Conservation (phyloP, 352 stramenopile species). For the Phytophthora kernoviae region DNA sequence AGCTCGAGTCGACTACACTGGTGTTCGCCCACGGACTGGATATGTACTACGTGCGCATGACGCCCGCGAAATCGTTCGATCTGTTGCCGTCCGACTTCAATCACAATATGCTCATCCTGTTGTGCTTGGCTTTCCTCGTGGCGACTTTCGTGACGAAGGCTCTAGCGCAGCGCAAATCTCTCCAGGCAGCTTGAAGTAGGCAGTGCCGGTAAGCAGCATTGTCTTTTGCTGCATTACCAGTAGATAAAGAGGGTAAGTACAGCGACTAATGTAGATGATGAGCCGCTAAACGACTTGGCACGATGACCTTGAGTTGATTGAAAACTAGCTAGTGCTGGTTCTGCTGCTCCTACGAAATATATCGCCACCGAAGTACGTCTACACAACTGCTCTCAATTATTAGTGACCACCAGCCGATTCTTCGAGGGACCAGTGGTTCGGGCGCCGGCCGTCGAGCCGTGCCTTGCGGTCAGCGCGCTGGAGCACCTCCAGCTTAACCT, state of each 20-base stretch:
- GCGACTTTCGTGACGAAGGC: constrained; percentile 70
- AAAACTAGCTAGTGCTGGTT: constrained; percentile 14
- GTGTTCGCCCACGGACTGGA: constrained; percentile 94
- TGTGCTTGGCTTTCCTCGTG: constrained; percentile 89
- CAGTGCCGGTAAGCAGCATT: constrained; percentile 2
- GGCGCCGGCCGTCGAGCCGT: constrained; percentile 69
- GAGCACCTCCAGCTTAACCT: constrained; percentile 80
- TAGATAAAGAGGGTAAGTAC: constrained; percentile 16
- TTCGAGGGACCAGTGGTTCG: constrained; percentile 79
- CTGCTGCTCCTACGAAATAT: constrained; percentile 14
- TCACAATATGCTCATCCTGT: constrained; percentile 91
- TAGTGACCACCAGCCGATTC: constrained; percentile 46
- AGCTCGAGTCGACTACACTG: constrained; percentile 96
- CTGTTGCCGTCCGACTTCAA: constrained; percentile 96
- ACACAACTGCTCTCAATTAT: constrained; percentile 11
- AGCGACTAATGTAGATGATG: not conserved
- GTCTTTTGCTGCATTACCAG: constrained; percentile 2
- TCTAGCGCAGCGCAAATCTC: constrained; percentile 73
- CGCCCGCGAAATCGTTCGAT: constrained; percentile 95
- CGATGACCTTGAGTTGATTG: constrained; percentile 2
- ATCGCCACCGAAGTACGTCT: constrained; percentile 11
- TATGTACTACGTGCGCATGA: constrained; percentile 94
- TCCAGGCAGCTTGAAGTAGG: constrained; percentile 85
- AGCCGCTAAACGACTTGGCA: not conserved
- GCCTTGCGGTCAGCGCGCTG: constrained; percentile 80